A percentile compares a stretch with the other conserved stretches of the same genome.
These are phyloP conservation scores for Scalesia atractyloides DNA, from an alignment of 129 eudicot species.

Conservation along the genomic window DNA sequence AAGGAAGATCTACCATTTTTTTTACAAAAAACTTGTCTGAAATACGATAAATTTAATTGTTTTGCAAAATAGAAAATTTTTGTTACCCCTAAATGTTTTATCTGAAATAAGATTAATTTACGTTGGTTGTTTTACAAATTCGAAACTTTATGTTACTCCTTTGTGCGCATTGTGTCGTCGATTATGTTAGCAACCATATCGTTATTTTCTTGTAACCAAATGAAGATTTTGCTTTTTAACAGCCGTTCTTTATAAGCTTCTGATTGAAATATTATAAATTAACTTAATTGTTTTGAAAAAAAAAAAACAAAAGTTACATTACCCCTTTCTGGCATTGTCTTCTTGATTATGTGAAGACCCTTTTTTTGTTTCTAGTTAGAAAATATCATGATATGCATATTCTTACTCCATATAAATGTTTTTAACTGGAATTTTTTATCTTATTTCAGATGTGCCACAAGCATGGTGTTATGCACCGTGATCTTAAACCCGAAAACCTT, in stretches of 20 bases:
- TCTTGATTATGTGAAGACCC: neutral
- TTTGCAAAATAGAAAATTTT: neutral
- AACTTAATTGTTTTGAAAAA: neutral
- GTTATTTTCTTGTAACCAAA: neutral
- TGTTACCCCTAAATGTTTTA: neutral
- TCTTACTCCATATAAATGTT: neutral
- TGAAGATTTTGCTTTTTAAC: neutral
- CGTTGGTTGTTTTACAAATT: neutral
- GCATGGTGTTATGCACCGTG: slow-evolving; percentile 38
- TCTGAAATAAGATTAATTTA: neutral
- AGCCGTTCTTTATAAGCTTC: neutral
- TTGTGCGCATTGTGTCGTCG: slow-evolving; percentile 22
- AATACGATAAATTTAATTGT: neutral
- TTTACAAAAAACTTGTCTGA: neutral
- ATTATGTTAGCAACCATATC: slow-evolving; percentile 7
- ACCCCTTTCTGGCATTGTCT: neutral
- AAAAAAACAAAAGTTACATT: neutral
- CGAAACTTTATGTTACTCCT: neutral
- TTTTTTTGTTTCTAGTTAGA: neutral
- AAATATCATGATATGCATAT: neutral
- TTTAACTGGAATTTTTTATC: neutral
- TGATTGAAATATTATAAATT: neutral
- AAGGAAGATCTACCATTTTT: no score
- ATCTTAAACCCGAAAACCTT: slow-evolving; percentile 34
- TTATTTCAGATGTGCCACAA: slow-evolving; percentile 35